Evolutionary conservation across 169 alveolate genomes (phyloP).

Genomic region (Theileria orientalis): DNA sequence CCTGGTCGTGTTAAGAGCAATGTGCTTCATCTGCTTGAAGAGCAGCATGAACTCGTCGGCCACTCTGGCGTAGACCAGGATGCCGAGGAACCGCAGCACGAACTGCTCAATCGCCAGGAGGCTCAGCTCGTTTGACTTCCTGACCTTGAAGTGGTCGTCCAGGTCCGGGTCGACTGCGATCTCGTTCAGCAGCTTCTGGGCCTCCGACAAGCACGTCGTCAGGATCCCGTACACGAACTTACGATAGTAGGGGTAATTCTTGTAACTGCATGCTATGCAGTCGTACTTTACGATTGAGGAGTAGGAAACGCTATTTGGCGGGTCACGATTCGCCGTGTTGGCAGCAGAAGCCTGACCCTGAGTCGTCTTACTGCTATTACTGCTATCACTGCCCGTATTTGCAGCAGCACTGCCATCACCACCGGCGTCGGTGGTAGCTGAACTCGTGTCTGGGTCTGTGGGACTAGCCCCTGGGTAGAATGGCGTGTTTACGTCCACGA

Average conservation of each 20-base stretch:
- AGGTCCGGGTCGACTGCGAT: not conserved
- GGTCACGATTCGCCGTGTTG: no score
- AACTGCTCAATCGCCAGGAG: not conserved
- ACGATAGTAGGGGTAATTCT: not conserved
- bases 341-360: no score
- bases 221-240: not conserved
- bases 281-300: no score
- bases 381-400: no score
- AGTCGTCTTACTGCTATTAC: no score
- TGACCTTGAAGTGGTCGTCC: not conserved
- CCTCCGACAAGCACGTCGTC: slow-evolving; percentile 3
- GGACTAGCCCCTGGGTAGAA: no score
- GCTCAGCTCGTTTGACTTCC: not conserved
- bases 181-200: not conserved
- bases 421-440: no score
- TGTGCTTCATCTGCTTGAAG: not conserved
- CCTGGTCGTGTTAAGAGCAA: not conserved
- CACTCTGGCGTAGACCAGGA: slow-evolving; percentile 12
- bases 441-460: no score
- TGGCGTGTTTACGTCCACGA: no score
- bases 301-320: no score
- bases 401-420: no score
- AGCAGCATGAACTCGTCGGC: slow-evolving; percentile 5
- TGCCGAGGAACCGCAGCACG: not conserved
- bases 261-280: not conserved